phyloP scores from a whole-genome alignment of 139 green algal species.

The Trebouxia sp. region DNA sequence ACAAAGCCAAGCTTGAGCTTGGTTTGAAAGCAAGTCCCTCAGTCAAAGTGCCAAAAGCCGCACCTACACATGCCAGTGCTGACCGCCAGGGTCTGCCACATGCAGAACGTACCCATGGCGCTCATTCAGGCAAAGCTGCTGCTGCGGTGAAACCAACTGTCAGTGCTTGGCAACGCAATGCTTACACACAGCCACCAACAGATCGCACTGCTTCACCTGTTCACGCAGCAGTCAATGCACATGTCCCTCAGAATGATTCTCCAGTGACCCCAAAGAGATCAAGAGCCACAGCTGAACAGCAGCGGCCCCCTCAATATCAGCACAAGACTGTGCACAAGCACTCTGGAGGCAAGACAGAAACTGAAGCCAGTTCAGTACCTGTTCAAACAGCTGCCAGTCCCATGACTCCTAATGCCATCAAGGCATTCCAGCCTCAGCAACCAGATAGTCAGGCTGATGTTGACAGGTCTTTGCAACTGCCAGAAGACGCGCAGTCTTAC shows the following conservation, averaged over 20 bases:
- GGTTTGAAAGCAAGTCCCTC: background rate
- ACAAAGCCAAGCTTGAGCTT: slow-evolving; percentile 2
- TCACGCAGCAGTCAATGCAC: background rate
- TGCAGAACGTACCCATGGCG: background rate
- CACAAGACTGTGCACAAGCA: background rate
- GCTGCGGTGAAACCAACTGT: background rate
- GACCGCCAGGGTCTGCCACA: background rate
- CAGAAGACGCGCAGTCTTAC: background rate
- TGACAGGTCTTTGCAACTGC: background rate
- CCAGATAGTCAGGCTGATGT: background rate
- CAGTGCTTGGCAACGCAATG: background rate
- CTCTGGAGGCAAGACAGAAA: background rate
- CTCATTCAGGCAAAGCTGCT: slow-evolving; percentile 19
- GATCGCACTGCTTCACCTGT: background rate
- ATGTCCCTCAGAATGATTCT: background rate
- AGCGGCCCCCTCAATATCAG: background rate
- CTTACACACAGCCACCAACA: background rate
- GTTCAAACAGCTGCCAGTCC: slow-evolving; percentile 4
- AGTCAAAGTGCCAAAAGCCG: background rate
- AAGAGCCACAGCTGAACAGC: background rate
- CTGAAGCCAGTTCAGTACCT: background rate
- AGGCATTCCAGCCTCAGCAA: slow-evolving; percentile 15
- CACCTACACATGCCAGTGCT: background rate
- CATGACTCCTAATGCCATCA: slow-evolving; percentile 14
- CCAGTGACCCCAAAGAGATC: no score